Conservation (phyloP, 805 yeast species). For the Metschnikowia colocasiae region DNA sequence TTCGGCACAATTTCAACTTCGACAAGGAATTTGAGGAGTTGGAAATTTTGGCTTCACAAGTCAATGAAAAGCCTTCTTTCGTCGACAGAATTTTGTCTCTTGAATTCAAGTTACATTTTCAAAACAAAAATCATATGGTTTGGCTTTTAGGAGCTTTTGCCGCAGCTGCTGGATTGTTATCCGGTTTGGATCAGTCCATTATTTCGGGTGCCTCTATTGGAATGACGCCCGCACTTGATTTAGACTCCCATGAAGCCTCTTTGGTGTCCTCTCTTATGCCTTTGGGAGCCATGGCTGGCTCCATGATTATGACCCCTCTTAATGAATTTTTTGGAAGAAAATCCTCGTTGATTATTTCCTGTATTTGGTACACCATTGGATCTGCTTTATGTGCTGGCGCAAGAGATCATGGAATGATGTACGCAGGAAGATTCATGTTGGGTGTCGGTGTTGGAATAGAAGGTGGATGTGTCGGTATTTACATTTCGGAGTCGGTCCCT, state of each 20-base stretch:
- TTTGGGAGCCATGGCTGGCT: slow-evolving; percentile 65
- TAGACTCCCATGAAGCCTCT: slow-evolving; percentile 44
- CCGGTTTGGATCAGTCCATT: slow-evolving; percentile 66
- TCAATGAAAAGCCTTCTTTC: slow-evolving; percentile 28
- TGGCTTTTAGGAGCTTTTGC: slow-evolving; percentile 53
- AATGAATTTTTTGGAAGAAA: slow-evolving; percentile 56
- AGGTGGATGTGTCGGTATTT: slow-evolving; percentile 62
- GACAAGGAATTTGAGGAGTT: slow-evolving; percentile 33
- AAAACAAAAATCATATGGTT: slow-evolving; percentile 41
- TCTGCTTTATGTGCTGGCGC: slow-evolving; percentile 52
- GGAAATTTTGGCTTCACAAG: slow-evolving; percentile 30
- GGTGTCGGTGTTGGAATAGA: slow-evolving; percentile 67
- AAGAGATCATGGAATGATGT: slow-evolving; percentile 39
- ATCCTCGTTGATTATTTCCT: slow-evolving; percentile 50
- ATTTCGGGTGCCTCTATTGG: slow-evolving; percentile 61
- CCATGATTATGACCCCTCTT: slow-evolving; percentile 55
- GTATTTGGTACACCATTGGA: slow-evolving; percentile 59
- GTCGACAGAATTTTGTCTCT: slow-evolving; percentile 35
- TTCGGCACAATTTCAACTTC: slow-evolving; percentile 32
- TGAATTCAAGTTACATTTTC: slow-evolving; percentile 40
- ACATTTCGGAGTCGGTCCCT: slow-evolving; percentile 60
- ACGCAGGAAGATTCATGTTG: slow-evolving; percentile 51
- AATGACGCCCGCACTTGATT: slow-evolving; percentile 40
- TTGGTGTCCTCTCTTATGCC: slow-evolving; percentile 61
- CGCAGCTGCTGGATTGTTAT: slow-evolving; percentile 59